These are phyloP conservation scores for Tylopilus balloui DNA, from an alignment of 768 basidiomycete genomes.

Conservation along the genomic window DNA sequence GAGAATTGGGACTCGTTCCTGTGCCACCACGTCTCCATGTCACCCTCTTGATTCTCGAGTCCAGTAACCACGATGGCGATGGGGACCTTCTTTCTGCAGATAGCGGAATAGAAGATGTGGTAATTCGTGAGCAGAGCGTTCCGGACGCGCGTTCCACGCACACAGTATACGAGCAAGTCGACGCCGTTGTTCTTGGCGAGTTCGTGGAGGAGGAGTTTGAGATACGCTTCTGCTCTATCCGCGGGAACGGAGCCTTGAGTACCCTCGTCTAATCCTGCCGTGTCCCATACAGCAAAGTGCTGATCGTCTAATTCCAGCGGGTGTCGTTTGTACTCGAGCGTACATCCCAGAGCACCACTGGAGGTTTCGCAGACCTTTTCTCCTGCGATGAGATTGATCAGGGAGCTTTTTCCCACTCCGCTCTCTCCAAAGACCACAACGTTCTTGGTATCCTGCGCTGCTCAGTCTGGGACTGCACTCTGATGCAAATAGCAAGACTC, in stretches of 20 bases:
- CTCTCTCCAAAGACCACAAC: constrained; percentile 41
- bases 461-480: not conserved
- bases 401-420: constrained; percentile 41
- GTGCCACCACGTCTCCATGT: constrained; percentile 34
- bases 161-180: constrained; percentile 38
- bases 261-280: constrained; percentile 32
- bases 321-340: constrained; percentile 30
- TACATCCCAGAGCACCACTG: constrained; percentile 33
- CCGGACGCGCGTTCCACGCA: constrained; percentile 37
- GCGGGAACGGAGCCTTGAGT: constrained; percentile 25
- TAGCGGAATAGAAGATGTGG: constrained; percentile 35
- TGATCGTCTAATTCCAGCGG: constrained; percentile 12
- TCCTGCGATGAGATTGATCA: constrained; percentile 40
- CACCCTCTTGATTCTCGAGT: constrained; percentile 34
- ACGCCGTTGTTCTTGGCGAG: constrained; percentile 35
- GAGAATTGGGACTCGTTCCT: constrained; percentile 23
- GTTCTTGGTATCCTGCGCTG: constrained; percentile 25
- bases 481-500: not conserved
- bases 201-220: constrained; percentile 33
- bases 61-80: constrained; percentile 39
- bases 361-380: constrained; percentile 26
- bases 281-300: constrained; percentile 32
- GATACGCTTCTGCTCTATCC: constrained; percentile 26
- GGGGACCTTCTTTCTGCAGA: constrained; percentile 39
- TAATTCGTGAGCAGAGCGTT: constrained; percentile 36